Evolutionary conservation across 129 eudicot species (phyloP), one percentile per base, ranked within the genome.

Genomic region (Flaveria ramosissima): DNA sequence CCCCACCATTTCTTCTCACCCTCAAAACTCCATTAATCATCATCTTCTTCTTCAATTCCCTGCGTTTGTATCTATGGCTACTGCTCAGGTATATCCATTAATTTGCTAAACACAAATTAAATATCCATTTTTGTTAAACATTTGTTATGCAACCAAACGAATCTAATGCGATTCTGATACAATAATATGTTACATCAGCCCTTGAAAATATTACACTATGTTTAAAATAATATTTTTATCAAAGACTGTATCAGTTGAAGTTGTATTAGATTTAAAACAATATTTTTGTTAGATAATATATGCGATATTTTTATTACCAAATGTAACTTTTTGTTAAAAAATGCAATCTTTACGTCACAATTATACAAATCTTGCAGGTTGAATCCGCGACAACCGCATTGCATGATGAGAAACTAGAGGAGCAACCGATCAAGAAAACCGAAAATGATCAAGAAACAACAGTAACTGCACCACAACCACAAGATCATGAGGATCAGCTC

Each of bases 331-430:
- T 36, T 36, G 41, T 36, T 36, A 36, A 8, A 8, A 45, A 45
- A 45, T 45, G 6, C 10, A 15, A 4, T 13, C 56, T 1, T n/a
- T n/a, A 53, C 23, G 11, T 10, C 27, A 15, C 24, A 17, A 6
- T 1, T 17, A 17, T 6, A 6, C 20, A 2, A 17, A 24, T 74
- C 17, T 27, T 75, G 80, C 82, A 85, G 89, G 89, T 85, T 42
- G 86, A 50, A 48, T 79, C 86, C 7, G 83, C 84, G 15, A 83
- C 84, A 74, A 39, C 79, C 0, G 89, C 86, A 66, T 68, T 82
- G 36, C 84, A 77, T 67, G 89, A 76, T 8, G 86, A 85, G 74
- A 82, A 75, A 75, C n/a, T 63, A 7, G 84, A 79, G 60, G 89
- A 85, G 7, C 70, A 80, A 74, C 11, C 82, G 47, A 67, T 62